Base-by-base conservation (phyloP, 257 asterid genomes). In the Plantago elongata region DNA sequence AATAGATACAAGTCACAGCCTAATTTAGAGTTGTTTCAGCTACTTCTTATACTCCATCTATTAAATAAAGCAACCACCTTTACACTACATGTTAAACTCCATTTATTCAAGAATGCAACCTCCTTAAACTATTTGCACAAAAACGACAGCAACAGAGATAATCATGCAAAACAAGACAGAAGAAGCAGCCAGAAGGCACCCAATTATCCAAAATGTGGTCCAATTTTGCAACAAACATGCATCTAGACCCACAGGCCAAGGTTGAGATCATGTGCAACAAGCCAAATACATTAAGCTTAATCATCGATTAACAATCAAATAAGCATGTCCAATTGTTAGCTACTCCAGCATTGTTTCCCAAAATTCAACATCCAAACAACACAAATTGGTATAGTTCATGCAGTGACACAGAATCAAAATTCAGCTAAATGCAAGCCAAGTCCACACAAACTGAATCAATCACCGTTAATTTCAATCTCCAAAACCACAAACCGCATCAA, bases 351-450 rank as follows among this genome's bases (percentile, higher is more conserved):
- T 38, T 38, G 4, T 17, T 7, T 46, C 61, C 61, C 11, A 52
- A 55, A 48, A 16, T 16, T 0, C 51, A 29, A 6, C 9, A 59
- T 27, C 51, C 59, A 54, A 18, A 44, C 17, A 37, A 16, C 64
- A 57, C 16, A 65, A 14, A 48, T 29, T 47, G 37, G 17, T 10
- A 45, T 10, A 12, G 54, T 63, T 37, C 68, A 54, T 9, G 59
- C 9, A 60, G 62, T 73, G 48, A 45, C 48, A 48, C 49, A 47
- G 51, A 68, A n/a, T 12, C 13, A 10, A 64, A 54, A 68, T 22
- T 51, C 61, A 62, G 42, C 54, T 2, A 49, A 49, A n/a, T 49
- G 13, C n/a, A 16, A 49, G 22, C 52, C 7, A 12, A 2, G 27
- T 22, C 54, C 9, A 49, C 2, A 49, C 8, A 7, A 34, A 34